A percentile compares a stretch with the other conserved stretches of the same genome.
Evolutionary conservation across 2,329 filamentous ascomycete species (phyloP).

Genomic region (Alternaria atra): DNA sequence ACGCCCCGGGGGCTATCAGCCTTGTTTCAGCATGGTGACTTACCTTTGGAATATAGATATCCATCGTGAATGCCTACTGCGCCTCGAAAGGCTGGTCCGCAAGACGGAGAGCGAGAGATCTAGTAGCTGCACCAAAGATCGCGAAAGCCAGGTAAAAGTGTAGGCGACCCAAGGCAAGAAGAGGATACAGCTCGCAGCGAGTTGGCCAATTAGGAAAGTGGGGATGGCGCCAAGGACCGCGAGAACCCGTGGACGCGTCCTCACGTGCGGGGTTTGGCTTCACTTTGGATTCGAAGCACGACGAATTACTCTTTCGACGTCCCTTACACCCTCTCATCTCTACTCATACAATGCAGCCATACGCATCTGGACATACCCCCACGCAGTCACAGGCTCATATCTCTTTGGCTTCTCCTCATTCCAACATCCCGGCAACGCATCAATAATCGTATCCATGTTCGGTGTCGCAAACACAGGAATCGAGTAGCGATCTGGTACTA

Average conservation of each 20-base stretch:
- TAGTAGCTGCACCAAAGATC: background rate
- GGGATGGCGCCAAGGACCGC: conserved; percentile 9
- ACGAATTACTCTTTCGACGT: background rate
- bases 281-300: background rate
- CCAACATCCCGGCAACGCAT: conserved; percentile 48
- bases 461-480: conserved; percentile 54
- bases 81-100: background rate
- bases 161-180: background rate
- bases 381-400: conserved; percentile 52
- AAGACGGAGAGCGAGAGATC: background rate
- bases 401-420: conserved; percentile 42
- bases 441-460: conserved; percentile 51
- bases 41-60: conserved; percentile 37
- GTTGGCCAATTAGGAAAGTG: conserved; percentile 14
- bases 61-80: conserved; percentile 23
- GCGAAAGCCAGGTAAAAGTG: background rate
- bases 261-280: conserved; percentile 18
- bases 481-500: conserved; percentile 50
- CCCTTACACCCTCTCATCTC: background rate
- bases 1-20: background rate
- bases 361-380: conserved; percentile 43
- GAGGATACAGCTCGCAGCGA: background rate
- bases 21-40: conserved; percentile 3
- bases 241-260: conserved; percentile 5
- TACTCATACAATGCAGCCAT: conserved; percentile 29